A percentile compares a stretch with the other conserved stretches of the same genome.
phyloP scores from a whole-genome alignment of 495 filamentous ascomycete species.

The Trichoderma reesei region DNA sequence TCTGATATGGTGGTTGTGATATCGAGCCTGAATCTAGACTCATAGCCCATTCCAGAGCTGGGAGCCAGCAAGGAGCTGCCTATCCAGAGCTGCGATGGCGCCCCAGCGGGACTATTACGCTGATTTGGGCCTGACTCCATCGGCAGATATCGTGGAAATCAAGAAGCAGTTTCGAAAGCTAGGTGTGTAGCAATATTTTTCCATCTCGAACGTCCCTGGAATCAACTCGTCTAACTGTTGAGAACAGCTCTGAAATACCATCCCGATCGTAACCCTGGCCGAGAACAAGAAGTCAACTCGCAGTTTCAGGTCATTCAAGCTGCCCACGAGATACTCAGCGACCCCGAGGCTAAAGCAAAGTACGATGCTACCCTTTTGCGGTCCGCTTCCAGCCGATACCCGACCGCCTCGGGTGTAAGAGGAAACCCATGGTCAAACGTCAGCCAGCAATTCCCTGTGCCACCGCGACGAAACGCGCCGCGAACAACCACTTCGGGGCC shows the following conservation, averaged over 20 bases:
- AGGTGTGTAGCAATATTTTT: constrained; percentile 37
- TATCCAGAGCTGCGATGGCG: background rate
- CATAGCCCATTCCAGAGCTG: background rate
- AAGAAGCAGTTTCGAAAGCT: constrained; percentile 82
- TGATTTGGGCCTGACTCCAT: constrained; percentile 59
- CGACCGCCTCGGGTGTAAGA: constrained; percentile 33
- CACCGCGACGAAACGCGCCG: constrained; percentile 30
- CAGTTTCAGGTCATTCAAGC: constrained; percentile 49
- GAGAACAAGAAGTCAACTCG: constrained; percentile 60
- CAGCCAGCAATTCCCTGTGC: constrained; percentile 37
- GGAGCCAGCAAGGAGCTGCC: background rate
- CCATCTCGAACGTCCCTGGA: background rate
- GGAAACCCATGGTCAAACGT: constrained; percentile 45
- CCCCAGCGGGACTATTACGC: constrained; percentile 66
- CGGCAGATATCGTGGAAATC: constrained; percentile 59
- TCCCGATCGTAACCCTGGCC: constrained; percentile 81
- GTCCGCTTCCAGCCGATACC: constrained; percentile 21
- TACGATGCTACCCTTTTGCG: constrained; percentile 62
- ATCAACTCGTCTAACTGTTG: background rate
- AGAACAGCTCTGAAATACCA: constrained; percentile 68
- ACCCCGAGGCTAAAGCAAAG: constrained; percentile 54
- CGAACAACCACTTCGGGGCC: constrained; percentile 44
- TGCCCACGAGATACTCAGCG: constrained; percentile 73
- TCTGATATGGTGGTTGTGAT: background rate
- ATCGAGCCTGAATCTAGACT: background rate